Evolutionary conservation across 202 grass and related monocot genomes (phyloP).

Genomic region (Cymbopogon flexuosus): DNA sequence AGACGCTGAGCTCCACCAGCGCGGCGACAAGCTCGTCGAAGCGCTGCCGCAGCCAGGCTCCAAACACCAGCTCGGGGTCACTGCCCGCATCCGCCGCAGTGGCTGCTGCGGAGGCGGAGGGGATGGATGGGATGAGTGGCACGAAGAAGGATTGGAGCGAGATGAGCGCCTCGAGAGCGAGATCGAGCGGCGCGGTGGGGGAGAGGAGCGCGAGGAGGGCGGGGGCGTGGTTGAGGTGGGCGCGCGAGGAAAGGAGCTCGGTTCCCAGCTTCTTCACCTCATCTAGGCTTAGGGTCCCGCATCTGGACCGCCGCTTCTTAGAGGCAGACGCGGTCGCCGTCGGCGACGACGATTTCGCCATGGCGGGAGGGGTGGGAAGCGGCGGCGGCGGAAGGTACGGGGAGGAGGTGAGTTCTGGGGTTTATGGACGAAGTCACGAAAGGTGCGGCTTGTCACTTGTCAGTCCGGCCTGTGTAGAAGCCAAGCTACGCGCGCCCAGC

Average conservation of each 20-base stretch:
- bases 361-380: slow-evolving; percentile 4
- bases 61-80: slow-evolving; percentile 62
- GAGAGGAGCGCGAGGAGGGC: slow-evolving; percentile 61
- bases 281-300: slow-evolving; percentile 36
- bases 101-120: slow-evolving; percentile 30
- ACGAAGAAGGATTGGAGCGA: slow-evolving; percentile 90
- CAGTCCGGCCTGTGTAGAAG: background rate
- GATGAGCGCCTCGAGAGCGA: slow-evolving; percentile 66
- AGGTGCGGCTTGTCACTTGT: background rate
- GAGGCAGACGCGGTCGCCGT: background rate
- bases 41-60: slow-evolving; percentile 58
- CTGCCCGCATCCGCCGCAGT: background rate
- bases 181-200: slow-evolving; percentile 34
- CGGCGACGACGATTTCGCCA: slow-evolving; percentile 28
- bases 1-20: slow-evolving; percentile 54
- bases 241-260: slow-evolving; percentile 79
- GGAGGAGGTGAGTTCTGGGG: slow-evolving; percentile 1
- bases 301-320: slow-evolving; percentile 29
- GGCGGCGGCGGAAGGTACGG: slow-evolving; percentile 11
- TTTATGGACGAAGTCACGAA: slow-evolving; percentile 11
- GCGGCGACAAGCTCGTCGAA: slow-evolving; percentile 63
- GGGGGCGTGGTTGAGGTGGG: slow-evolving; percentile 85
- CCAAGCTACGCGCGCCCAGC: background rate
- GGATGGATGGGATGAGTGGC: slow-evolving; percentile 68
- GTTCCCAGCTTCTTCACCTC: slow-evolving; percentile 51